Evolutionary conservation across 768 basidiomycete species (phyloP).

Genomic region (Boletus reticulatus): DNA sequence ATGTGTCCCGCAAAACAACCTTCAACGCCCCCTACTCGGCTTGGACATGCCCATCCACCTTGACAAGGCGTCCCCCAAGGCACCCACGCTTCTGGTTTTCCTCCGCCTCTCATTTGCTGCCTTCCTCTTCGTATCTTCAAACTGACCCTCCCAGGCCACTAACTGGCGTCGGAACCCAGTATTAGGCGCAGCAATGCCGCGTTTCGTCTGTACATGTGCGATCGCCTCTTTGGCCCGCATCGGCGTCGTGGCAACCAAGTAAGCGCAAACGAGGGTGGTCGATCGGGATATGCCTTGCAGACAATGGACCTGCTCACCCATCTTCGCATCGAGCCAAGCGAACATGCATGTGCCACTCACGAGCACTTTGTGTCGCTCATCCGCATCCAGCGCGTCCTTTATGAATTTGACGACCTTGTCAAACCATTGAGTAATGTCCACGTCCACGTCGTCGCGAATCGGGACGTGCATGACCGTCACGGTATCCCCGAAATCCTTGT

Average conservation of each 20-base stretch:
- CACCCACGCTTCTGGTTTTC: conserved; percentile 3
- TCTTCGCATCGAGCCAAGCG: neutral
- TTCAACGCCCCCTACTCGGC: neutral
- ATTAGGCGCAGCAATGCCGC: conserved; percentile 64
- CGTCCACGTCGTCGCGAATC: conserved; percentile 39
- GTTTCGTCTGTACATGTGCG: conserved; percentile 50
- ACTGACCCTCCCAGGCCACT: conserved; percentile 31
- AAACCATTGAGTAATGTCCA: conserved; percentile 46
- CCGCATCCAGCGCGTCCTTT: conserved; percentile 42
- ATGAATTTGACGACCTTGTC: conserved; percentile 54
- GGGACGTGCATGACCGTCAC: conserved; percentile 54
- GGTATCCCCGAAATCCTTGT: conserved; percentile 18
- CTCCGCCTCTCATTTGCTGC: conserved; percentile 17
- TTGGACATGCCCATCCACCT: conserved; percentile 17
- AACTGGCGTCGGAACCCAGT: conserved; percentile 65
- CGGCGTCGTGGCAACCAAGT: conserved; percentile 50
- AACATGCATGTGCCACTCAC: conserved; percentile 33
- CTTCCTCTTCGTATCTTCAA: conserved; percentile 23
- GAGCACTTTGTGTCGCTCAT: conserved; percentile 44
- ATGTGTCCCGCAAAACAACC: neutral
- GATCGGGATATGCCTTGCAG: conserved; percentile 73
- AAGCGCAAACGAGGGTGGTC: conserved; percentile 74
- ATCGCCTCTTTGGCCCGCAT: conserved; percentile 57
- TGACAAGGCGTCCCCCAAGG: conserved; percentile 6
- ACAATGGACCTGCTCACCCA: conserved; percentile 62